Evolutionary conservation across 108 stramenopile genomes (phyloP).

Genomic region (Cyclotella sp.): DNA sequence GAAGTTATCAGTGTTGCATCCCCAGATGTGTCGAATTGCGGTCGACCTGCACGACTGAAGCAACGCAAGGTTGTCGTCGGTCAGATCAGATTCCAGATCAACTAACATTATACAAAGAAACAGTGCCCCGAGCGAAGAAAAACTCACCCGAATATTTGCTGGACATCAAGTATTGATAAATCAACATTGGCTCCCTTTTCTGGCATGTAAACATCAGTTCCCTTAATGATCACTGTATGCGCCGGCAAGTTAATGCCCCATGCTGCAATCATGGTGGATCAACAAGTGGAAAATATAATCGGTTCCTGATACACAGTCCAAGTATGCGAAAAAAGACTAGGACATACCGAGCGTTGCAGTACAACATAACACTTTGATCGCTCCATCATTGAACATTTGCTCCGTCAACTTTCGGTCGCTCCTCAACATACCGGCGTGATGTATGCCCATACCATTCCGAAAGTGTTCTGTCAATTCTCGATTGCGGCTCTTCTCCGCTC

Average conservation of each 20-base stretch:
- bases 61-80: too few species aligned
- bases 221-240: conserved; percentile 96
- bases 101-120: too few species aligned
- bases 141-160: conserved; percentile 94
- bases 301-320: not conserved
- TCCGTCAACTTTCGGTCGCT: conserved; percentile 95
- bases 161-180: conserved; percentile 96
- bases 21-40: conserved; percentile 96
- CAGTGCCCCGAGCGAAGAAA: too few species aligned
- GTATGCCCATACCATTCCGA: conserved; percentile 93
- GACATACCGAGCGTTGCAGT: conserved; percentile 94
- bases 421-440: conserved; percentile 99
- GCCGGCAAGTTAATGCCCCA: conserved; percentile 96
- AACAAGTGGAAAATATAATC: not conserved
- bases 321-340: not conserved
- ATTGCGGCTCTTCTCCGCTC: conserved; percentile 88
- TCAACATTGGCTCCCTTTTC: conserved; percentile 97
- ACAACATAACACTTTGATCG: conserved; percentile 96
- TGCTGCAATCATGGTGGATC: conserved; percentile 29
- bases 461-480: conserved; percentile 89
- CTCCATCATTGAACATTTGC: conserved; percentile 94
- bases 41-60: conserved; percentile 87
- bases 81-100: too few species aligned
- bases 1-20: conserved; percentile 97
- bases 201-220: conserved; percentile 98